These are phyloP conservation scores for Flaveria sonorensis DNA, from an alignment of 129 eudicot genomes.

Conservation along the genomic window DNA sequence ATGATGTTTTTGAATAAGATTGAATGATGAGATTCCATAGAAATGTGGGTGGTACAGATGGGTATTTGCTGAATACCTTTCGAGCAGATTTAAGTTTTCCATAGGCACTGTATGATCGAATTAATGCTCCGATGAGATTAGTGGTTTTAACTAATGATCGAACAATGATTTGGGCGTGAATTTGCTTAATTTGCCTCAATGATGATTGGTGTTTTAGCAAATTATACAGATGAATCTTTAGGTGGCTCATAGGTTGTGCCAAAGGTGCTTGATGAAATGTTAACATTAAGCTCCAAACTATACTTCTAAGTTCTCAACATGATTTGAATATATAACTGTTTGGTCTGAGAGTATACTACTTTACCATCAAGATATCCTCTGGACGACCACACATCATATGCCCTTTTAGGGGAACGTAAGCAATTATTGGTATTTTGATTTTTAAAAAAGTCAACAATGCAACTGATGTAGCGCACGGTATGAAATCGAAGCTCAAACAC, in stretches of 20 bases:
- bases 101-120: slow-evolving; percentile 37
- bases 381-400: too few species aligned
- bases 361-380: too few species aligned
- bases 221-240: slow-evolving; percentile 21
- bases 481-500: too few species aligned
- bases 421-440: neutral
- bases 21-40: slow-evolving; percentile 46
- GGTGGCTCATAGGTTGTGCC: slow-evolving; percentile 35
- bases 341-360: neutral
- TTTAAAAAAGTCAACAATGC: too few species aligned
- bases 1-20: slow-evolving; percentile 39
- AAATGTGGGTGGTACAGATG: slow-evolving; percentile 34
- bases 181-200: slow-evolving; percentile 36
- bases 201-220: slow-evolving; percentile 33
- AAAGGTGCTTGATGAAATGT: slow-evolving; percentile 38
- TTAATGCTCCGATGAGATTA: slow-evolving; percentile 38
- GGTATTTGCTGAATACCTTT: slow-evolving; percentile 33
- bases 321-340: too few species aligned
- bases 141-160: slow-evolving; percentile 26
- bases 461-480: too few species aligned
- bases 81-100: slow-evolving; percentile 30
- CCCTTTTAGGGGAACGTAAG: neutral
- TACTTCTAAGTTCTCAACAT: too few species aligned
- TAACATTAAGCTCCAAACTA: neutral
- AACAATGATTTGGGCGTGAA: slow-evolving; percentile 40